Conservation (phyloP, 169 alveolate genomes). For the Cryptosporidium ubiquitum region DNA sequence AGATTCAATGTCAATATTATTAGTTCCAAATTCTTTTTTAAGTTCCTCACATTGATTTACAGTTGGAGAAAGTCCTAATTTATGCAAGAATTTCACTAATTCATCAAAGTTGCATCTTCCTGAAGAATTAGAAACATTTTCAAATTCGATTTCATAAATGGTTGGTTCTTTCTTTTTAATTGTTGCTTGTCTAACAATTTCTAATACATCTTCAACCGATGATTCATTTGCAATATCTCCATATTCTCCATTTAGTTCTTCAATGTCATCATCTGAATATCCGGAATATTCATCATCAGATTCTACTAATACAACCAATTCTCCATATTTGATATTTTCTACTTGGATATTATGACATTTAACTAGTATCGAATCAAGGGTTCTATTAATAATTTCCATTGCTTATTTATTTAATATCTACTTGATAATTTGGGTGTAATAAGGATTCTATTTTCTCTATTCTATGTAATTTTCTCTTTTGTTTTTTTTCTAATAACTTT, state of each 20-base stretch:
- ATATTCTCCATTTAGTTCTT: background rate
- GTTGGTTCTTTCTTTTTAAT: constrained; percentile 64
- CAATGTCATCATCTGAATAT: background rate
- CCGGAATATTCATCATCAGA: constrained; percentile 20
- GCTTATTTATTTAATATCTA: background rate
- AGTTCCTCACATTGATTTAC: constrained; percentile 25
- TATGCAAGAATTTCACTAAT: constrained; percentile 25
- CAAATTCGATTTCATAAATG: constrained; percentile 58
- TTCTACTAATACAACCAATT: constrained; percentile 45
- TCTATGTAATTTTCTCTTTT: too few relatives aligned
- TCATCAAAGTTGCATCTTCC: constrained; percentile 28
- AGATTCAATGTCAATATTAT: constrained; percentile 25
- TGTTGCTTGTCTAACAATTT: constrained; percentile 68
- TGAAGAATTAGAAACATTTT: constrained; percentile 6
- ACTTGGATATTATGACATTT: constrained; percentile 37
- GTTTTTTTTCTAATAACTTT: too few relatives aligned
- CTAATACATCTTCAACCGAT: constrained; percentile 55
- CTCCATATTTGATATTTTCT: constrained; percentile 55
- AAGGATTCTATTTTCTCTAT: background rate
- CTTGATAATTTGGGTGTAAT: too few relatives aligned
- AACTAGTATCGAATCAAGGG: constrained; percentile 21
- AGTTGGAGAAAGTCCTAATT: constrained; percentile 64
- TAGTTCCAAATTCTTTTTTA: constrained; percentile 28
- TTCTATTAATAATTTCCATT: constrained; percentile 44
- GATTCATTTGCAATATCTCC: constrained; percentile 48